Evolutionary conservation across 2,329 filamentous ascomycete species (phyloP).

Genomic region (Parascedosporium putredinis): DNA sequence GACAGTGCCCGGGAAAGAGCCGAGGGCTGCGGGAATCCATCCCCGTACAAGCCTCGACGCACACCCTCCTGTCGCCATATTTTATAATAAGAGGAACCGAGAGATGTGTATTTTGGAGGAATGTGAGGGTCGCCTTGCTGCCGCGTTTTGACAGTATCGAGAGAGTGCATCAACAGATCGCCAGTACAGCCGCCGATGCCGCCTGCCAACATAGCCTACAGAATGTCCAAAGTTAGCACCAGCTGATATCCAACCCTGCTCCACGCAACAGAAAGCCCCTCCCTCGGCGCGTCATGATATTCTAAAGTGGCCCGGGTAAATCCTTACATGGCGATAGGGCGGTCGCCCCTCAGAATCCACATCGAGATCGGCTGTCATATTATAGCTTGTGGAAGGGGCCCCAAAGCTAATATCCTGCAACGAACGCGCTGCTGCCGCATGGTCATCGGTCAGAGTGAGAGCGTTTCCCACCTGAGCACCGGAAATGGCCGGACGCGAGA

Average conservation of each 20-base stretch:
- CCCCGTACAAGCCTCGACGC: conserved; percentile 81
- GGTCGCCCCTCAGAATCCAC: conserved; percentile 32
- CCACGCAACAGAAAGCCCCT: no score
- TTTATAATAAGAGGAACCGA: conserved; percentile 82
- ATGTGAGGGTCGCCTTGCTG: conserved; percentile 94
- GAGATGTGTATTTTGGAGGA: conserved; percentile 83
- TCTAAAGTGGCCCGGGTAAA: no score
- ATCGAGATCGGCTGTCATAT: conserved; percentile 24
- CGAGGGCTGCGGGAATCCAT: conserved; percentile 81
- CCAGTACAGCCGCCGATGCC: conserved; percentile 87
- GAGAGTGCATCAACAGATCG: conserved; percentile 96
- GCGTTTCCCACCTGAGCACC: conserved; percentile 20
- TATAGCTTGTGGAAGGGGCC: conserved; percentile 14
- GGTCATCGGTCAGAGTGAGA: conserved; percentile 23
- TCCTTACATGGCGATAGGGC: conserved; percentile 32
- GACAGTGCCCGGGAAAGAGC: conserved; percentile 87
- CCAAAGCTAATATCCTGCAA: conserved; percentile 20
- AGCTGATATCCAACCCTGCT: background rate
- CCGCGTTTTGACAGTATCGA: conserved; percentile 96
- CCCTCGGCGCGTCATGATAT: no score
- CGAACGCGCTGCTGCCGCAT: conserved; percentile 17
- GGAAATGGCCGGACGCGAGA: conserved; percentile 10
- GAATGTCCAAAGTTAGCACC: background rate
- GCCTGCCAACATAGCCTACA: conserved; percentile 85
- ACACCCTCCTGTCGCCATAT: conserved; percentile 91